phyloP scores from a whole-genome alignment of 208 protist species.

The Porcisia hertigi region DNA sequence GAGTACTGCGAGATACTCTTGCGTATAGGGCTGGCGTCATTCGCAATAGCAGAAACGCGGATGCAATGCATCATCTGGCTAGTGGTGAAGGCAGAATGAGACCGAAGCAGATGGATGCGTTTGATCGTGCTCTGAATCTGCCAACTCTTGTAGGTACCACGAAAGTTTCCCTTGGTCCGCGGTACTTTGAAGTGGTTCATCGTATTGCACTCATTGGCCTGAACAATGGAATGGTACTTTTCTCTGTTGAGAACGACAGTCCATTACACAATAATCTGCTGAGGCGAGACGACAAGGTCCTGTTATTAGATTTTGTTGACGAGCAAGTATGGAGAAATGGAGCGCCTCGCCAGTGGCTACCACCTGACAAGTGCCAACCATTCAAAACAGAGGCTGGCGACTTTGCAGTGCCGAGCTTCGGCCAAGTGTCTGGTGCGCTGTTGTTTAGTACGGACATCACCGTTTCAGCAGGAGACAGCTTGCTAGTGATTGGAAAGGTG shows the following conservation, averaged over 20 bases:
- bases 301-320: not conserved
- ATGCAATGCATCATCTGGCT: constrained; percentile 3
- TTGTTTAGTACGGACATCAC: not conserved
- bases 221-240: not conserved
- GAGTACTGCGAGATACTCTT: not conserved
- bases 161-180: not conserved
- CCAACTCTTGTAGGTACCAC: not conserved
- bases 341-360: not conserved
- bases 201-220: not conserved
- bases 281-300: not conserved
- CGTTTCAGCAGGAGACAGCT: not conserved
- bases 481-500: not conserved
- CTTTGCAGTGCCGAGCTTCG: not conserved
- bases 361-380: not conserved
- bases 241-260: not conserved
- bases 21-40: constrained; percentile 2
- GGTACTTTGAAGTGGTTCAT: constrained; percentile 6
- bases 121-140: not conserved
- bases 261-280: constrained; percentile 5
- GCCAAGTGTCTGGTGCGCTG: not conserved
- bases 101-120: not conserved
- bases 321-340: not conserved
- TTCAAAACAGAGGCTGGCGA: not conserved
- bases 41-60: constrained; percentile 2
- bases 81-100: not conserved